phyloP scores from a whole-genome alignment of 108 stramenopile species.

The Pseudonitzschia pungens region DNA sequence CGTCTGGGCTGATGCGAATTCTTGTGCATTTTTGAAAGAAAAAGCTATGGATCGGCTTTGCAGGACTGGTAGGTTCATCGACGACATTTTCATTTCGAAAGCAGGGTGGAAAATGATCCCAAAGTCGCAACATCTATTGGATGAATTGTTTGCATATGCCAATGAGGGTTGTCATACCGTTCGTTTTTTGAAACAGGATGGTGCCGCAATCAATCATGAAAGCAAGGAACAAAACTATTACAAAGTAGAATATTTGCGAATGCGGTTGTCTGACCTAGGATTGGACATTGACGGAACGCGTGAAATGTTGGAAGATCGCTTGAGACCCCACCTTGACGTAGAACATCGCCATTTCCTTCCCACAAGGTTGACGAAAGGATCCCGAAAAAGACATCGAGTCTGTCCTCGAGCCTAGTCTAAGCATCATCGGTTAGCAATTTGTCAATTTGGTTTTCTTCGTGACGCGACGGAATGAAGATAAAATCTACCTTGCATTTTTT shows the following conservation, averaged over 20 bases:
- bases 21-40: slow-evolving; percentile 26
- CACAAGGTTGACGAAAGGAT: background rate
- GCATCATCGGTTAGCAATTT: no score
- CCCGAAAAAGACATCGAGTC: background rate
- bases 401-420: no score
- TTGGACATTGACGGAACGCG: background rate
- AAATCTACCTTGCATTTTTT: no score
- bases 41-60: slow-evolving; percentile 11
- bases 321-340: background rate
- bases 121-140: slow-evolving; percentile 5
- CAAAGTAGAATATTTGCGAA: background rate
- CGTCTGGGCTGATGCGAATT: slow-evolving; percentile 14
- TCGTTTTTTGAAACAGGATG: background rate
- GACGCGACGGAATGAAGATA: no score
- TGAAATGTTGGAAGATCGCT: background rate
- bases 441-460: no score
- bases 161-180: background rate
- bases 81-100: slow-evolving; percentile 7
- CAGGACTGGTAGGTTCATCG: background rate
- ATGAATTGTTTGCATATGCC: slow-evolving; percentile 4
- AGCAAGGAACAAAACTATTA: background rate
- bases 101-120: slow-evolving; percentile 3
- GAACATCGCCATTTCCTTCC: background rate
- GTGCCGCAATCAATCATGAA: background rate
- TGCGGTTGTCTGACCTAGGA: background rate